A percentile compares a stretch with the other conserved stretches of the same genome.
These are phyloP conservation scores for Nicotiana otophora DNA, from an alignment of 257 asterid species.

Conservation along the genomic window DNA sequence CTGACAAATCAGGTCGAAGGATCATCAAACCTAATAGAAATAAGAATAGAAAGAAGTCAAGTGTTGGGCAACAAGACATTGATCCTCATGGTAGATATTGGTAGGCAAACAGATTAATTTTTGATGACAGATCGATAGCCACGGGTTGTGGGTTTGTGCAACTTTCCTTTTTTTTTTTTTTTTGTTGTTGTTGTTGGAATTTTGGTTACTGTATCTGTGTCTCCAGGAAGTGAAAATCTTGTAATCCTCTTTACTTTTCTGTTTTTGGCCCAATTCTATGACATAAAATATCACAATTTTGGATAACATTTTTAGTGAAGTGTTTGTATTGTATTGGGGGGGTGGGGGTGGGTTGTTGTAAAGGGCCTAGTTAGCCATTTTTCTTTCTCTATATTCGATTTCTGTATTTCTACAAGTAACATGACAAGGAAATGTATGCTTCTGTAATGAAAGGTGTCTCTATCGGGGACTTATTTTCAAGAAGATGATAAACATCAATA, in stretches of 20 bases:
- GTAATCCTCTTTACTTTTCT: not conserved
- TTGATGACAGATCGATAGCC: not conserved
- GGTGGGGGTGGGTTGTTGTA: not conserved
- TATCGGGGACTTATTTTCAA: not conserved
- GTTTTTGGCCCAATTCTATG: conserved; percentile 1
- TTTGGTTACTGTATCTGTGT: not conserved
- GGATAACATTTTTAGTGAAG: conserved; percentile 12
- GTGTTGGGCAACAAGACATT: not conserved
- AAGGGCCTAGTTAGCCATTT: not conserved
- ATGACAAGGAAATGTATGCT: not conserved
- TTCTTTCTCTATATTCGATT: not conserved
- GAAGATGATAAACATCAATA: not conserved
- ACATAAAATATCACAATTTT: conserved; percentile 26
- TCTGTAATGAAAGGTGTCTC: not conserved
- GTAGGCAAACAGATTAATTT: not conserved
- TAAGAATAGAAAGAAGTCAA: conserved; percentile 51
- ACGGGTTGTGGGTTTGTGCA: not conserved
- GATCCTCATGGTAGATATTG: not conserved
- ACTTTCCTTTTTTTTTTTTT: not conserved
- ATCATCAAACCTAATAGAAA: conserved; percentile 36
- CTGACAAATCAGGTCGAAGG: conserved; percentile 55
- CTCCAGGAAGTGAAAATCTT: not conserved
- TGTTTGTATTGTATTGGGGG: conserved; percentile 12
- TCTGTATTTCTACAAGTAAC: not conserved
- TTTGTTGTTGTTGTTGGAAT: too few relatives aligned